Evolutionary conservation across 768 basidiomycete genomes (phyloP).

Genomic region (Trametes elegans): DNA sequence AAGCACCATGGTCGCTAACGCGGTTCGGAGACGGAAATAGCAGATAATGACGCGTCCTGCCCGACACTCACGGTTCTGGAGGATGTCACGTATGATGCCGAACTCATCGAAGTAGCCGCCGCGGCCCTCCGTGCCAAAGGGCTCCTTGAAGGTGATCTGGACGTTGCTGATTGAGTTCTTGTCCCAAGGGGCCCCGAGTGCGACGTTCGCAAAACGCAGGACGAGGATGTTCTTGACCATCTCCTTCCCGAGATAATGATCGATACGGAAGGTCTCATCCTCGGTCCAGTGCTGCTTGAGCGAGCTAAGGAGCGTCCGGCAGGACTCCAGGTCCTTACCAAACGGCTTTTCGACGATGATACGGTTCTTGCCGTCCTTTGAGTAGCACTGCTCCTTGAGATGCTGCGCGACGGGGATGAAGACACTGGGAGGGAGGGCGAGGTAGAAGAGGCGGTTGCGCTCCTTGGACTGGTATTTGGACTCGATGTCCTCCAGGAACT

Average conservation of each 20-base stretch:
- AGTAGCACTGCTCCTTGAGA: constrained; percentile 79
- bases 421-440: constrained; percentile 96
- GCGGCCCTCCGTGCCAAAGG: constrained; percentile 98
- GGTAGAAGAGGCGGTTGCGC: constrained; percentile 89
- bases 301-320: constrained; percentile 69
- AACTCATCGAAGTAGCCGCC: constrained; percentile 99
- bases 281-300: constrained; percentile 91
- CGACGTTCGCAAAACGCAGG: constrained; percentile 91
- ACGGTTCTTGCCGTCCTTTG: constrained; percentile 72
- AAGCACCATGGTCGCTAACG: not conserved
- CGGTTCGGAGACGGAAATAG: no score
- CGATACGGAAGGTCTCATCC: constrained; percentile 98
- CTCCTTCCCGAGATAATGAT: constrained; percentile 99
- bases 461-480: constrained; percentile 57
- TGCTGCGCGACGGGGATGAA: constrained; percentile 88
- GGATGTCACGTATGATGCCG: constrained; percentile 95
- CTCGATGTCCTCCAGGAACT: constrained; percentile 78
- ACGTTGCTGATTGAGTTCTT: constrained; percentile 95
- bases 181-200: constrained; percentile 88
- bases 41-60: not conserved
- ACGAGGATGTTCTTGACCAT: constrained; percentile 99
- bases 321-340: constrained; percentile 89
- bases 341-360: constrained; percentile 99
- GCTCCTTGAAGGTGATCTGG: constrained; percentile 99
- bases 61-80: constrained; percentile 88